A percentile compares a stretch with the other conserved stretches of the same genome.
Evolutionary conservation across 305 asterid species (phyloP).

Genomic region (Ajuga reptans): DNA sequence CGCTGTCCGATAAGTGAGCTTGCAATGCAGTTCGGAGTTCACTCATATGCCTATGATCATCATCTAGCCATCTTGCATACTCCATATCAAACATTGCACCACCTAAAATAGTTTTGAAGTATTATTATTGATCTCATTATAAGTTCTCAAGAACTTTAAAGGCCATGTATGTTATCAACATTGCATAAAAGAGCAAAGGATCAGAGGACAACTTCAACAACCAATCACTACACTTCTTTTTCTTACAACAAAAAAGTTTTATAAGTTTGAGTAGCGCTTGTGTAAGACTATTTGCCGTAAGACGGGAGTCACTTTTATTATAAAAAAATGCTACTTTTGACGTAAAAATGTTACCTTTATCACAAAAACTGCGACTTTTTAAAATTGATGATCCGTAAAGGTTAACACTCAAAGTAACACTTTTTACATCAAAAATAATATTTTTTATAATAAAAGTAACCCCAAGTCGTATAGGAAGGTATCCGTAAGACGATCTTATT

Average conservation of each 20-base stretch:
- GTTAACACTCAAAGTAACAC: too few species aligned
- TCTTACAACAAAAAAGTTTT: too few species aligned
- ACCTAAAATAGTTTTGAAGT: constrained; percentile 29
- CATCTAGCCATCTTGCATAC: constrained; percentile 84
- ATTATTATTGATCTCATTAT: not conserved
- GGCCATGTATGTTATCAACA: not conserved
- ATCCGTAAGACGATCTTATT: too few species aligned
- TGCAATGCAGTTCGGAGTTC: constrained; percentile 75
- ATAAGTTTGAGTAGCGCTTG: too few species aligned
- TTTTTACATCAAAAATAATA: too few species aligned
- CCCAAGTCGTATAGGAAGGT: too few species aligned
- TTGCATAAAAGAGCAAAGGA: constrained; percentile 13
- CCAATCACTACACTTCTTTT: constrained; percentile 11
- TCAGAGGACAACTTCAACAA: constrained; percentile 8
- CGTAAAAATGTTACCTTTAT: too few species aligned
- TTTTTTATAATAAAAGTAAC: too few species aligned
- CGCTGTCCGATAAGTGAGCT: constrained; percentile 63
- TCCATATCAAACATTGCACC: constrained; percentile 91
- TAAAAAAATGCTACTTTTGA: not conserved
- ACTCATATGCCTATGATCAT: constrained; percentile 69
- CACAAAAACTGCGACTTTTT: not conserved
- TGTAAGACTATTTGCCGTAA: too few species aligned
- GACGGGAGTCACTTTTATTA: too few species aligned
- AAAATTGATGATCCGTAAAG: too few species aligned
- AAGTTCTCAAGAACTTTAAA: not conserved